Base-by-base conservation (phyloP, 2,329 filamentous ascomycete species). In the Plenodomus lindquistii region DNA sequence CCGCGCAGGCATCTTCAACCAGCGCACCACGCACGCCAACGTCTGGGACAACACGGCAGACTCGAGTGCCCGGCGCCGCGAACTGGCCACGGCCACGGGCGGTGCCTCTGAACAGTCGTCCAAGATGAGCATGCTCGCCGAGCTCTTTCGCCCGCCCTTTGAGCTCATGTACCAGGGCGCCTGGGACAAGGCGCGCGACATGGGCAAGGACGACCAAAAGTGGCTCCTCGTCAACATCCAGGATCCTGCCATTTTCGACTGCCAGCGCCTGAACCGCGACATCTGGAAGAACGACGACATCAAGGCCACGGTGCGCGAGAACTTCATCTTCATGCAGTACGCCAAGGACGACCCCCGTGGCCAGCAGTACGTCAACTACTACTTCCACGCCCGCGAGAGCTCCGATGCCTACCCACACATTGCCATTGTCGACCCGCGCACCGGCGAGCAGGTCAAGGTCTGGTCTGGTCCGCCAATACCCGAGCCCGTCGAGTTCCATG, bases 161-260 rank as follows among this genome's bases (percentile, higher is more conserved):
- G 91, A 97, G 31, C 76, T 99, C 37, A 97, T 99, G 78, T 85
- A 84, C 18, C 83, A 84, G 27, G 73, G 90, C 24, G 77, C 84
- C n/a, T 96, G 90, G 86, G 90, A 96, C 57, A 82, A 87, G 48
- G 94, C 91, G 13, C 85, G 94, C 44, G 84, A 92, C 15, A 81
- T 91, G 61, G 94, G 93, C 51, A 96, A 94, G 69, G 88, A 91
- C 38, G 81, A 86, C 21, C 86, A 91, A 77, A 97, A 96, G 72
- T 99, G 94, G 94, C 83, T 99, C 40, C 74, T 99, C 60, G 91
- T 97, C 54, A 97, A 99, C 69, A 85, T 99, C 15, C 94, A 99
- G 73, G 92, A 99, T 68, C 85, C 89, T 57, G 89, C 89, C 29
- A 86, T 96, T 64, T 99, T 99, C 71, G 89, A 94, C 72, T 99